Evolutionary conservation across 2,329 filamentous ascomycete species (phyloP).

Genomic region (Pseudopithomyces chartarum): DNA sequence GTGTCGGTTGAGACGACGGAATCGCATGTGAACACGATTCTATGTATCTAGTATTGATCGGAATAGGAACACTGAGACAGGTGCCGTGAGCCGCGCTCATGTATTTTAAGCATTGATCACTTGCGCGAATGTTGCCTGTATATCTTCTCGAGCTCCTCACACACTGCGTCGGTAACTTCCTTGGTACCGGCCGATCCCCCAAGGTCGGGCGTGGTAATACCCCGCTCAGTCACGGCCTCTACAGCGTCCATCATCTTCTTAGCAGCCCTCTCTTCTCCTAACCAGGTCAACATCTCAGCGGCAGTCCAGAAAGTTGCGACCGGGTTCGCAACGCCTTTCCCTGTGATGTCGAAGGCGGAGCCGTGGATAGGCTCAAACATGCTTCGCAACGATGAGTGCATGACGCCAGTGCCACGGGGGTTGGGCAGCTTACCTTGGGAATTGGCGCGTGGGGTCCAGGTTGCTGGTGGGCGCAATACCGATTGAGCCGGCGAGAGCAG

Average conservation of each 20-base stretch:
- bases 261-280: conserved; percentile 60
- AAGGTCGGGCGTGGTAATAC: conserved; percentile 59
- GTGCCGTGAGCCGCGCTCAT: too few species aligned
- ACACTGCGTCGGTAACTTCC: conserved; percentile 51
- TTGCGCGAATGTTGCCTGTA: neutral
- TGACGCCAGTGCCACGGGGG: neutral
- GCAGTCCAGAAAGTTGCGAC: conserved; percentile 65
- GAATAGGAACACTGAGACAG: neutral
- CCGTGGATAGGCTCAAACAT: conserved; percentile 69
- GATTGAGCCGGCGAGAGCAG: conserved; percentile 71
- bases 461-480: conserved; percentile 75
- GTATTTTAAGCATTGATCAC: too few species aligned
- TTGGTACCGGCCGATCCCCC: conserved; percentile 53
- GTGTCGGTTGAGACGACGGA: neutral
- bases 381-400: conserved; percentile 59
- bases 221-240: conserved; percentile 58
- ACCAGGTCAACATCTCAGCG: conserved; percentile 63
- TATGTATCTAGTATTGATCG: neutral
- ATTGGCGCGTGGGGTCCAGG: conserved; percentile 64
- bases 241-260: conserved; percentile 57
- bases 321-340: conserved; percentile 62
- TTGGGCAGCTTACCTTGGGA: conserved; percentile 43
- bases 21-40: neutral
- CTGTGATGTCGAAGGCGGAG: conserved; percentile 63
- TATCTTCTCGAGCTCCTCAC: conserved; percentile 42